These are phyloP conservation scores for Corymbia citriodora DNA, from an alignment of 441 rosid genomes.

Conservation along the genomic window DNA sequence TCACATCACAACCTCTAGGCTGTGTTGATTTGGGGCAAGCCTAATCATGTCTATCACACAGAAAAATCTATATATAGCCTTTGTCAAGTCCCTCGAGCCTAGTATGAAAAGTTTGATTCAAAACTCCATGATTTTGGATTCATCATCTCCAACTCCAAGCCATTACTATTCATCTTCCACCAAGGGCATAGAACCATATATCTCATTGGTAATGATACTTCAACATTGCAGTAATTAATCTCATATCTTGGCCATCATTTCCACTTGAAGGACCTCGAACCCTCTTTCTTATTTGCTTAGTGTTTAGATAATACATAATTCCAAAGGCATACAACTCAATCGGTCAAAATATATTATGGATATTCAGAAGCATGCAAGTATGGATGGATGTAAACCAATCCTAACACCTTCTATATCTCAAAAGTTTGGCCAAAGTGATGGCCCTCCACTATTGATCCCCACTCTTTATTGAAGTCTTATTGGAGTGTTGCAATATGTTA, in stretches of 20 bases:
- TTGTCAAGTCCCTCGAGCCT: accelerated
- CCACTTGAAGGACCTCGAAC: not conserved
- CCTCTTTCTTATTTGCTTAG: not conserved
- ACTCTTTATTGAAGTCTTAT: too few species aligned
- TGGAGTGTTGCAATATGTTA: too few species aligned
- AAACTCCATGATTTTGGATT: not conserved
- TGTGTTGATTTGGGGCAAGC: not conserved
- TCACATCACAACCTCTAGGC: not conserved
- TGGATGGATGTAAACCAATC: not conserved
- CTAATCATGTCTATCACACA: not conserved
- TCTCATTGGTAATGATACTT: not conserved
- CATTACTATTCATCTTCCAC: not conserved
- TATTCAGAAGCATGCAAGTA: accelerated
- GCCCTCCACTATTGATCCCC: too few species aligned
- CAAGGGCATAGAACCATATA: accelerated
- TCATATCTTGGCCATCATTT: too few species aligned
- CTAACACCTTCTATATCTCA: not conserved
- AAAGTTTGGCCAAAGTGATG: not conserved
- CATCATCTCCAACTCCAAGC: not conserved
- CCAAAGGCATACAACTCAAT: not conserved
- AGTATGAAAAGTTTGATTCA: not conserved
- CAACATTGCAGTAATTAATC: not conserved
- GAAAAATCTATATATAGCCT: not conserved
- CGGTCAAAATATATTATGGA: not conserved
- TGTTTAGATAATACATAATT: too few species aligned